phyloP scores from a whole-genome alignment of 2,329 filamentous ascomycete genomes.

The Colletotrichum cuscutae region DNA sequence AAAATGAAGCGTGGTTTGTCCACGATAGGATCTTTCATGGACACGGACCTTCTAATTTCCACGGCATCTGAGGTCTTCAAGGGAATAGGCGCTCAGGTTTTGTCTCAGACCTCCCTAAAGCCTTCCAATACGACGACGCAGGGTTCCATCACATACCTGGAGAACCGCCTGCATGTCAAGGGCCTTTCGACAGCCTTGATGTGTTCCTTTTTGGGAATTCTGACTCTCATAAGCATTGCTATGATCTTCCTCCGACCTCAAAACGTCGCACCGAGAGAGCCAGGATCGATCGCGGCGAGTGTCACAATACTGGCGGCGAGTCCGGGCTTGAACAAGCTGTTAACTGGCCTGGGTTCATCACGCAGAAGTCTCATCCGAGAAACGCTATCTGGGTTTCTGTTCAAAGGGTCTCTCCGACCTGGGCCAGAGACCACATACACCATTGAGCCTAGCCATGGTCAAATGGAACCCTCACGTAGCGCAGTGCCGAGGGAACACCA shows the following conservation, averaged over 20 bases:
- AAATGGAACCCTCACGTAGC: not conserved
- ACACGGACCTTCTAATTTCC: constrained; percentile 30
- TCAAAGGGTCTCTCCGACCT: not conserved
- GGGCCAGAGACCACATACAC: constrained; percentile 8
- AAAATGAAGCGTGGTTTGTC: constrained; percentile 34
- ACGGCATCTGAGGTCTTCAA: constrained; percentile 21
- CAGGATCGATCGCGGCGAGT: constrained; percentile 26
- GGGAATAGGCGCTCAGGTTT: constrained; percentile 27
- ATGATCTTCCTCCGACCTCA: constrained; percentile 26
- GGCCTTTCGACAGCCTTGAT: constrained; percentile 21
- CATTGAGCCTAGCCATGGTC: not conserved
- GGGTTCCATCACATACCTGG: constrained; percentile 18
- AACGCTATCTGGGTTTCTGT: not conserved
- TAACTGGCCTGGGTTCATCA: not conserved
- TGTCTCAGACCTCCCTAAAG: constrained; percentile 12
- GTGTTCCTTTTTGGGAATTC: constrained; percentile 18
- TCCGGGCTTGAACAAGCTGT: constrained; percentile 7
- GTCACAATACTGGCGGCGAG: constrained; percentile 26
- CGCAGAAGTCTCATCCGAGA: not conserved
- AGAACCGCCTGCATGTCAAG: constrained; percentile 25
- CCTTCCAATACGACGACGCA: not conserved
- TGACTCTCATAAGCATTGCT: not conserved
- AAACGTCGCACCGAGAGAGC: constrained; percentile 17
- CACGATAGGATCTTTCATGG: constrained; percentile 33
- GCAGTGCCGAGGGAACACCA: not conserved